Evolutionary conservation across 164 flowering plant species (phyloP), one percentile per base, ranked within the genome.

Genomic region (Nymphaea colorata): DNA sequence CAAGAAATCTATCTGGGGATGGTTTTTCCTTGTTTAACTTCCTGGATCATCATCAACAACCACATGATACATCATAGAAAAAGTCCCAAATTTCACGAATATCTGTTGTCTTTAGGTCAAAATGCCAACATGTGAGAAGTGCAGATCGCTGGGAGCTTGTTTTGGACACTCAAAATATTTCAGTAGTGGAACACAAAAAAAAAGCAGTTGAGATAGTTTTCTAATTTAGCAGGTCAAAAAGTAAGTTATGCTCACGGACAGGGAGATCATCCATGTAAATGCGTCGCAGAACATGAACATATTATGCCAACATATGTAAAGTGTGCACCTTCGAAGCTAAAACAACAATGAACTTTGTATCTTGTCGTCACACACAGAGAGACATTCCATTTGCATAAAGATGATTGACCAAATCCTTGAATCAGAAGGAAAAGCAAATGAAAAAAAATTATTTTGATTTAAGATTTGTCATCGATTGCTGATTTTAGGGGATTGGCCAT

Each of bases 11-110:
- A 76, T 94, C 98, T 16, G 98, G 98, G 41, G 96, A 79, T 57
- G 98, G 98, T n/a, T 75, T 94, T 91, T 44, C 98, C 96, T 67
- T 84, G 78, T 81, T 86, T 89, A 64, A 91, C 97, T 80, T 91
- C n/a, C 98, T 60, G 96, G 97, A 75, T 94, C 97, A 84, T 94
- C 98, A 47, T 97, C 98, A 74, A 76, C 76, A 75, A 94, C 98
- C 72, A 87, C 75, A 78, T 94, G 97, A 80, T 94, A 91, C 98
- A 94, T 94, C 83, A 87, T 72, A 43, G 87, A 79, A 65, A 94
- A 86, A 65, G 91, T n/a, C n/a, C n/a, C n/a, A n/a, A n/a, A n/a
- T 73, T 64, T 91, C 96, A 68, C 85, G 72, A 71, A 91, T 97
- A 45, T 78, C 82, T 74, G 84, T 84, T 64, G 98, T 91, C 77